Base-by-base conservation (phyloP, 2,329 filamentous ascomycete species). In the Aspergillus brasiliensis region DNA sequence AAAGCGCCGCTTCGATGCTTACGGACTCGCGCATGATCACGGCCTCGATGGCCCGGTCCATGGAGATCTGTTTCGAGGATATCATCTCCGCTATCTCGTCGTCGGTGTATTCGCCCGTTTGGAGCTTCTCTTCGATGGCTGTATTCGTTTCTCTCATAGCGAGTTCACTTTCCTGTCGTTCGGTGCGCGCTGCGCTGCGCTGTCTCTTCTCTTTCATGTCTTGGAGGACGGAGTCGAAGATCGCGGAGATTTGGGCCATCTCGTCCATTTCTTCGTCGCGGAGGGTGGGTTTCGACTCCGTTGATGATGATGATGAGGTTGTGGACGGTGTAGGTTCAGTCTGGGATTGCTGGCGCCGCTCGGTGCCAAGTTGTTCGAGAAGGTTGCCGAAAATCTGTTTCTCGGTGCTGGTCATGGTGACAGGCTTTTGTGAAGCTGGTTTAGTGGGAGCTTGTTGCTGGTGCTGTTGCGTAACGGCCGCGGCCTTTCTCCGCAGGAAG, bases 1-100 rank as follows among this genome's bases (percentile, higher is more conserved):
- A 68, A 4, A 78, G 65, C 15, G 70, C 67, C 6, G 61, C 55
- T 56, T 73, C 69, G 17, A 77, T 77, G 42, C 69, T 72, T 6
- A 58, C 56, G 3, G 67, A 63, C 60, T 77, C 76, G 28, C 69
- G 64, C 25, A 68, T 56, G 3, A 74, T 67, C 8, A 75, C 63
- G 11, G 71, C 49, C 21, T 68, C 60, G 13, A 74, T 65, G 6
- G 71, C 69, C 28, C 61, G 51, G 15, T 57, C 51, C 49, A 69
- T 62, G 2, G 67, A 59, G 31, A 73, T 55, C 15, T 62, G 47
- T 0, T 60, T 56, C 13, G 60, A 60, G 1, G 60, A 48, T 17
- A 59, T 54, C 57, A 58, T 40, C 23, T 65, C 55, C 21, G 58
- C 49, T 11, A 63, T 23, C 49, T 61, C 47, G 8, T 44, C 44